Evolutionary conservation across 169 alveolate species (phyloP), one percentile per base, ranked within the genome.

Genomic region (Plasmodium gallinaceum): DNA sequence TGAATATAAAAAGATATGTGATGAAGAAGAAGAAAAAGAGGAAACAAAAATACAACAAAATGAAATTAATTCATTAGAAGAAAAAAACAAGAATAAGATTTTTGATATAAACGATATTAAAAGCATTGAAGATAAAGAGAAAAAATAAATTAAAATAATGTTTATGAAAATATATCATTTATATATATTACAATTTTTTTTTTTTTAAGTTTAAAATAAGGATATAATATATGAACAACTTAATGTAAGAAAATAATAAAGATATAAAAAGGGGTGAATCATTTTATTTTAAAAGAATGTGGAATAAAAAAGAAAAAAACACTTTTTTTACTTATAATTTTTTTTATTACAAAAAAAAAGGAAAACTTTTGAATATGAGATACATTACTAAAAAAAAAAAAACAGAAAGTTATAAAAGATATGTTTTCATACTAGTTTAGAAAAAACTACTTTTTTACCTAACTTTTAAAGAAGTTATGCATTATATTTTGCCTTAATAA

Each of bases 1-100:
- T 9, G 92, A 85, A 85, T 85, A 85, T 70, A 71, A 85, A 51
- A 68, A 85, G 58, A 45, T 70, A 54, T 85, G 92, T 45, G 87
- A 85, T 57, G 87, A 85, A 10, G 92, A 85, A 65, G 83, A 85
- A 51, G 69, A 46, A 39, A 70, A 64, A 24, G 92, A 85, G 45
- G 87, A 71, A 85, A 57, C 16, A 18, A 60, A 52, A 46, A 37
- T 60, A 39, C 57, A 85, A 46, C 92, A 85, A 42, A 85, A 39
- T 61, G 87, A 85, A 85, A 45, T 71, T 20, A 72, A 85, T 16
- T 70, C 71, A 43, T 46, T 85, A 46, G 87, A 71, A 74, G 87
- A 85, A 70, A 69, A 71, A 71, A 85, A 71, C 66, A 66, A 80
- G 32, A 75, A 62, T 62, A 80, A 80, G 46, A 66, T 80, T 8